phyloP scores from a whole-genome alignment of 139 green algal species.

The Chlorella vulgaris region DNA sequence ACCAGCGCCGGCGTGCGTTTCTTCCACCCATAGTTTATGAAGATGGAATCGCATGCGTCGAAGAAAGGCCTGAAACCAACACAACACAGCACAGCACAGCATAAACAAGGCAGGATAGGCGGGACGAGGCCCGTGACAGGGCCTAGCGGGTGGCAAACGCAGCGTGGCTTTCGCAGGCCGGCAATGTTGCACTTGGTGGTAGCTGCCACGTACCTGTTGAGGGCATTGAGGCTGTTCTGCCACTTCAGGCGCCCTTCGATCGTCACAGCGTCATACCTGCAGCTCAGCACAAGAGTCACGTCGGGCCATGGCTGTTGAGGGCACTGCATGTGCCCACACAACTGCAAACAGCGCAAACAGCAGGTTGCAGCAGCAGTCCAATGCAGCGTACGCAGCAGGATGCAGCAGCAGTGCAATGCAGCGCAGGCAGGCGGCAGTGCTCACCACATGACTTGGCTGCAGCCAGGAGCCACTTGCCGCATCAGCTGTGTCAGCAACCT shows the following conservation, averaged over 20 bases:
- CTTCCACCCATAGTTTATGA: slow-evolving; percentile 83
- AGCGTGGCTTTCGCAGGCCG: too few species aligned
- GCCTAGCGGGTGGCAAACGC: too few species aligned
- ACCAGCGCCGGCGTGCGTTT: slow-evolving; percentile 24
- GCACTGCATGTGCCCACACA: neutral
- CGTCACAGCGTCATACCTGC: slow-evolving; percentile 87
- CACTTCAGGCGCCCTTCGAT: slow-evolving; percentile 74
- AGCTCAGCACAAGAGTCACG: neutral
- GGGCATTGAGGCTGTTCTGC: slow-evolving; percentile 77
- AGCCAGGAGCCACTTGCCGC: slow-evolving; percentile 2
- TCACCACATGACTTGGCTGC: slow-evolving; percentile 23
- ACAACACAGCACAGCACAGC: neutral
- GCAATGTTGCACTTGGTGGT: neutral
- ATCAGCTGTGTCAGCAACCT: slow-evolving; percentile 25
- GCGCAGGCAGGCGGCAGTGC: too few species aligned
- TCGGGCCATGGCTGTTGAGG: neutral
- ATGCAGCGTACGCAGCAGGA: neutral
- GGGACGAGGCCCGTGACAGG: too few species aligned
- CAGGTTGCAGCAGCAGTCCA: neutral
- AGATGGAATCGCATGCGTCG: slow-evolving; percentile 73
- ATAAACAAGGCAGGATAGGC: neutral
- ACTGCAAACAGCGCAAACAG: neutral
- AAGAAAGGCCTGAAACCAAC: slow-evolving; percentile 61
- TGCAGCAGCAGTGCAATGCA: neutral
- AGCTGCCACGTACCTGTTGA: slow-evolving; percentile 53